phyloP scores from a whole-genome alignment of 768 basidiomycete genomes.

The Porpolomopsis calyptriformis region DNA sequence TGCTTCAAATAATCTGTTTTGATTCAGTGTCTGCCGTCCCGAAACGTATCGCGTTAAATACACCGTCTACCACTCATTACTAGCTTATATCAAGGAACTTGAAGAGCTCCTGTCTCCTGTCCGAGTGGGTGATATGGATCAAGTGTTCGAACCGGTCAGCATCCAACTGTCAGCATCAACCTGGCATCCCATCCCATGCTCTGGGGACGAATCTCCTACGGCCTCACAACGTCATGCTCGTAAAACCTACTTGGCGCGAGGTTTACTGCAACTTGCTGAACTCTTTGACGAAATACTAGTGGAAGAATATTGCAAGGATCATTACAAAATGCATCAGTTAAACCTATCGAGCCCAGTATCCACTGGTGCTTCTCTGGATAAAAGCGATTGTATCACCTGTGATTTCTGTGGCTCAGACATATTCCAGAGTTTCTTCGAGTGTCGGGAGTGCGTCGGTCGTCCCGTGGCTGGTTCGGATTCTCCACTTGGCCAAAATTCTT shows the following conservation, averaged over 20 bases:
- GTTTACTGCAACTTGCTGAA: slow-evolving; percentile 28
- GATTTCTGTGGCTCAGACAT: slow-evolving; percentile 79
- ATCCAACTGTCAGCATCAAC: neutral
- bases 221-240: neutral
- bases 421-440: slow-evolving; percentile 75
- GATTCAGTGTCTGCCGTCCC: slow-evolving; percentile 59
- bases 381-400: slow-evolving; percentile 35
- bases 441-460: slow-evolving; percentile 32
- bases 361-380: slow-evolving; percentile 9
- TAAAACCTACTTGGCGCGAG: slow-evolving; percentile 7
- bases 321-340: slow-evolving; percentile 18
- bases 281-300: slow-evolving; percentile 43
- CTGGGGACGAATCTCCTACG: neutral
- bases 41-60: slow-evolving; percentile 72
- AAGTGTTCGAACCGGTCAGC: neutral
- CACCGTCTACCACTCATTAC: slow-evolving; percentile 47
- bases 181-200: neutral
- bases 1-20: neutral
- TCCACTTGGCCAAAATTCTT: too few relatives aligned
- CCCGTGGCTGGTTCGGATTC: slow-evolving; percentile 1
- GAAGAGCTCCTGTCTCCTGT: slow-evolving; percentile 7
- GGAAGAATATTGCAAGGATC: slow-evolving; percentile 31
- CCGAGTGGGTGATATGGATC: neutral
- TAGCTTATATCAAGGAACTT: slow-evolving; percentile 22
- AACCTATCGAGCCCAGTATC: too few relatives aligned